Percentiles rank a stretch among this genome's conserved stretches.
Evolutionary conservation across 306 rosid species (phyloP).

Genomic region (Rosa multiflora): DNA sequence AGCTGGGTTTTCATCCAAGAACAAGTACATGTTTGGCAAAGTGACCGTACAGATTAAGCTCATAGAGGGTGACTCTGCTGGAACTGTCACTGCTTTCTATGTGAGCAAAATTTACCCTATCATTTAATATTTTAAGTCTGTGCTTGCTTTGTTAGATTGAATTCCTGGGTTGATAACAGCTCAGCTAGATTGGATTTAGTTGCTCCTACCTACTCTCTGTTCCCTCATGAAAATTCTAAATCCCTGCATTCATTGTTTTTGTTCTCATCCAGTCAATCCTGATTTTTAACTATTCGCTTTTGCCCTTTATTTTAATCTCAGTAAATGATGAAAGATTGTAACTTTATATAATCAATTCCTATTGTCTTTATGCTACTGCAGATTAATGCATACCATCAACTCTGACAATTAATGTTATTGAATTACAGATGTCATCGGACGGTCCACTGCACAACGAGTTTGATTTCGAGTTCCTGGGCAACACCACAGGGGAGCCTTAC

Average conservation of each 20-base stretch:
- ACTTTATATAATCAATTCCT: background rate
- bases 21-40: slow-evolving; percentile 81
- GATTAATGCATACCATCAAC: background rate
- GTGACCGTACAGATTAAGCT: slow-evolving; percentile 80
- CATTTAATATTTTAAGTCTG: background rate
- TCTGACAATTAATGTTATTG: background rate
- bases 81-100: slow-evolving; percentile 94
- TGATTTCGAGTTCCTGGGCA: slow-evolving; percentile 93
- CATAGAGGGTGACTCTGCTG: slow-evolving; percentile 89
- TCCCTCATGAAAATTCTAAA: slow-evolving; percentile 18
- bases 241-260: slow-evolving; percentile 32
- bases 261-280: background rate
- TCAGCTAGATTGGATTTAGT: slow-evolving; percentile 15
- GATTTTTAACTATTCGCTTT: background rate
- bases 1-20: slow-evolving; percentile 89
- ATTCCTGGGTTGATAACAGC: slow-evolving; percentile 16
- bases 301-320: background rate
- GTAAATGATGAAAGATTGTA: background rate
- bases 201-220: slow-evolving; percentile 24
- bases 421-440: slow-evolving; percentile 79
- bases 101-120: slow-evolving; percentile 38
- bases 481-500: slow-evolving; percentile 89
- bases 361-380: background rate
- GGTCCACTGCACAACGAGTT: slow-evolving; percentile 85
- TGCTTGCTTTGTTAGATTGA: background rate